Percentiles rank a stretch among this genome's conserved stretches.
phyloP scores from a whole-genome alignment of 306 rosid genomes.

The Acacia acuminata region DNA sequence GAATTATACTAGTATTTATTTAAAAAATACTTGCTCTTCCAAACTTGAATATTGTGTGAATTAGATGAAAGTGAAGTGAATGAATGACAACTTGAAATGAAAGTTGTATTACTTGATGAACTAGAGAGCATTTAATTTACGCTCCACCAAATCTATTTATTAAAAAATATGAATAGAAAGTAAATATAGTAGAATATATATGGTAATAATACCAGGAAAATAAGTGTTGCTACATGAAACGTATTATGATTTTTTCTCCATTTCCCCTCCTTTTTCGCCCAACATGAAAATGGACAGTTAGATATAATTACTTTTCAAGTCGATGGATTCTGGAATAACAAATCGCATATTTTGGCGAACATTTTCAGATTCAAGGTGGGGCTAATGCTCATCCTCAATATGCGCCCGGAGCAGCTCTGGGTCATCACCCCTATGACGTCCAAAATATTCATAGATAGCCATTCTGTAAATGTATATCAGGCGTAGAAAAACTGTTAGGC shows the following conservation, averaged over 20 bases:
- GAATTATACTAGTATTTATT: background rate
- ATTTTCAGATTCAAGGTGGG: slow-evolving; percentile 52
- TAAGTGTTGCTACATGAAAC: background rate
- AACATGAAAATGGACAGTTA: background rate
- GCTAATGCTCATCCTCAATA: slow-evolving; percentile 49
- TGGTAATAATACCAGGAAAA: background rate
- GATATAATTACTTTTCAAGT: background rate
- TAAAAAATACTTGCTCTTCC: background rate
- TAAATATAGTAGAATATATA: background rate
- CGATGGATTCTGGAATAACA: background rate
- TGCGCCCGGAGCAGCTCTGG: slow-evolving; percentile 40
- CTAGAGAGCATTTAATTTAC: background rate
- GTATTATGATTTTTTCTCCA: background rate
- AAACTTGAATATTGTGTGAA: background rate
- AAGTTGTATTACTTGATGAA: background rate
- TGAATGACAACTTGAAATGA: background rate
- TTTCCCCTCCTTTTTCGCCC: background rate
- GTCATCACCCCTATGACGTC: slow-evolving; percentile 37
- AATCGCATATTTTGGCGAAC: slow-evolving; percentile 6
- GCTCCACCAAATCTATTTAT: background rate
- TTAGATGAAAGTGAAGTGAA: background rate
- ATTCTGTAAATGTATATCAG: slow-evolving; percentile 11
- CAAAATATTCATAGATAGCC: slow-evolving; percentile 49
- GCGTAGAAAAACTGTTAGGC: background rate
- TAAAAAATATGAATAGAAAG: background rate